Base-by-base conservation (phyloP, 768 basidiomycete genomes). In the Phaeotremella skinneri region DNA sequence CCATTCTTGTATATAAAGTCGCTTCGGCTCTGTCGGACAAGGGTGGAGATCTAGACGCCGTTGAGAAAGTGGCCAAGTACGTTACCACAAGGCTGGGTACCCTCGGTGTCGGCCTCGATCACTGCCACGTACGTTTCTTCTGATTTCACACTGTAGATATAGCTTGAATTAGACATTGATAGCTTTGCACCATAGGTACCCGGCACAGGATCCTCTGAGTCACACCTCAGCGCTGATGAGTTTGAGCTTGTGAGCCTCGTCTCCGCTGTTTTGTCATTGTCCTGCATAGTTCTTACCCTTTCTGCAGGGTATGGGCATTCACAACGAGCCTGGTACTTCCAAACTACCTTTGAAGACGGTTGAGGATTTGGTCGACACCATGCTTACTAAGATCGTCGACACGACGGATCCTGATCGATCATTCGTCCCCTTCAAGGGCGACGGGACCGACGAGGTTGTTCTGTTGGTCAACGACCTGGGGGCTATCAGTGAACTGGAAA, bases 361-460 rank as follows among this genome's bases (percentile, higher is more conserved):
- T 11, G 57, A 68, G 2, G 73, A 75, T 30, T 67, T 80, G 42
- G 70, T 80, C 61, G 69, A 66, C 45, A 61, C 68, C 26, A 75
- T 80, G 70, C 58, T 80, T 25, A 32, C 56, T 32, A 73, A 70
- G 27, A 69, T 79, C 58, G 76, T 69, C 39, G 67, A 74, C 51
- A 79, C 77, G 1, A 58, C 62, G 2, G 79, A 80, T 64, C 13
- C 56, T 1, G 80, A 80, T 43, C 72, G 79, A 25, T 63, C 65
- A 1, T 80, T 76, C 60, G 67, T 80, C 7, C 76, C 76, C 0
- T 80, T 80, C 76, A 64, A 74, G 59, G 57, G 83, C 37, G 80
- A 83, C 11, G 82, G 82, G 7, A 79, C 76, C 23, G 89, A 91
- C 61, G 80, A 83, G 31, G 85, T 92, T 17, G 74, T 80, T 20